These are phyloP conservation scores for Earliella scabrosa DNA, from an alignment of 1,284 basidiomycete species.

Conservation along the genomic window DNA sequence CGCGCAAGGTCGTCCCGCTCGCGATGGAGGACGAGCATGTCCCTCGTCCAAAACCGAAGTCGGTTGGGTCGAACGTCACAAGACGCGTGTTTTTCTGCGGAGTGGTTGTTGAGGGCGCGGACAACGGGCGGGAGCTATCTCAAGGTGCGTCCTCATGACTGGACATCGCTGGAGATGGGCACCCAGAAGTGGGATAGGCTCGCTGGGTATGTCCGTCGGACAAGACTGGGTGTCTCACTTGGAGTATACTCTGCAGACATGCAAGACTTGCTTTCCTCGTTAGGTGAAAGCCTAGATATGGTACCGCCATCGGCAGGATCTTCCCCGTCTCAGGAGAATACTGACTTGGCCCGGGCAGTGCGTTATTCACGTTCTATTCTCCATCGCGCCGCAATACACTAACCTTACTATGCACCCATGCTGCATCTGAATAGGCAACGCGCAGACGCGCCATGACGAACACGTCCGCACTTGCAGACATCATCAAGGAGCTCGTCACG, in stretches of 20 bases:
- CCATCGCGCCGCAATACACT: neutral
- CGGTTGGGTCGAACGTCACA: slow-evolving; percentile 47
- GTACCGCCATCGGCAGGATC: slow-evolving; percentile 29
- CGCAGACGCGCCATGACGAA: slow-evolving; percentile 65
- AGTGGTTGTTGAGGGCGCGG: slow-evolving; percentile 80
- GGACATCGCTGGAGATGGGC: neutral
- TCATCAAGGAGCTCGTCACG: slow-evolving; percentile 76
- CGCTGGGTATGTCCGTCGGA: neutral
- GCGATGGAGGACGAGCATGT: slow-evolving; percentile 63
- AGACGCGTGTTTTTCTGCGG: slow-evolving; percentile 81
- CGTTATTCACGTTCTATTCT: neutral
- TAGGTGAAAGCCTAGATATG: slow-evolving; percentile 65
- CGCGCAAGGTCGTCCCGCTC: slow-evolving; percentile 73
- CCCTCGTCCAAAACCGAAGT: slow-evolving; percentile 34
- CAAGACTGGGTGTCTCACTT: slow-evolving; percentile 1
- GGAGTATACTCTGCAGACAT: slow-evolving; percentile 55
- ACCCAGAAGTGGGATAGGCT: neutral
- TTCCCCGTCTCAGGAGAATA: slow-evolving; percentile 17
- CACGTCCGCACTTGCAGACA: slow-evolving; percentile 64
- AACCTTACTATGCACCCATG: neutral
- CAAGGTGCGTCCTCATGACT: slow-evolving; percentile 54
- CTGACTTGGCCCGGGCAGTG: slow-evolving; percentile 22
- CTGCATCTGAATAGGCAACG: slow-evolving; percentile 24
- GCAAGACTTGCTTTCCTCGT: slow-evolving; percentile 75
- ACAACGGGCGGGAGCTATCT: slow-evolving; percentile 65